Percentiles rank a stretch among this genome's conserved stretches.
phyloP scores from a whole-genome alignment of 2,329 filamentous ascomycete genomes.

The Pyrenochaeta sp. region DNA sequence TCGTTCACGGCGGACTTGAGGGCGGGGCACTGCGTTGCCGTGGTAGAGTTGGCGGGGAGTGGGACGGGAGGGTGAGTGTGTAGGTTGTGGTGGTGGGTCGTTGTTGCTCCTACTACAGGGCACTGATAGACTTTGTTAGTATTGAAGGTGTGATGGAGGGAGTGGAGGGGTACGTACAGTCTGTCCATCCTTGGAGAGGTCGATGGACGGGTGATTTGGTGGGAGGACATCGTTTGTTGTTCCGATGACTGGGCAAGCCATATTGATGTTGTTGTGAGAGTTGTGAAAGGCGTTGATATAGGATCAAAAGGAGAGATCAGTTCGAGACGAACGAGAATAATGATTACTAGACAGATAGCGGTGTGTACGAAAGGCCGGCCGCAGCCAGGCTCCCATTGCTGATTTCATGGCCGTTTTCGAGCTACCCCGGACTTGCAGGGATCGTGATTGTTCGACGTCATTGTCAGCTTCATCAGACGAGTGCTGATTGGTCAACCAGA shows the following conservation, averaged over 20 bases:
- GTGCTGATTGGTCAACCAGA: conserved; percentile 15
- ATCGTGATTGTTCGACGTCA: conserved; percentile 12
- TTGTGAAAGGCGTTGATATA: neutral
- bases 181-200: conserved; percentile 51
- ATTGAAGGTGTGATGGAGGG: neutral
- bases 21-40: conserved; percentile 53
- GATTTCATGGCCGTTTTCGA: conserved; percentile 12
- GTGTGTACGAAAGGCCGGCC: conserved; percentile 4
- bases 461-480: conserved; percentile 17
- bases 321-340: neutral
- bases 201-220: conserved; percentile 53
- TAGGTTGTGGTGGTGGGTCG: conserved; percentile 55
- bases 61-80: conserved; percentile 53
- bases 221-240: conserved; percentile 55
- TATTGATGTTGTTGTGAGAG: conserved; percentile 7
- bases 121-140: conserved; percentile 37
- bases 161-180: conserved; percentile 15
- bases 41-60: conserved; percentile 36
- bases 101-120: conserved; percentile 56
- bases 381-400: conserved; percentile 4
- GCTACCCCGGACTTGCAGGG: conserved; percentile 29
- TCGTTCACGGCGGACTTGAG: conserved; percentile 50
- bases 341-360: neutral
- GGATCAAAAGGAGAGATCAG: neutral
- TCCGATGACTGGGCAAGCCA: conserved; percentile 51